A percentile compares a stretch with the other conserved stretches of the same genome.
phyloP scores from a whole-genome alignment of 2,329 filamentous ascomycete genomes.

The Akanthomyces muscarius region DNA sequence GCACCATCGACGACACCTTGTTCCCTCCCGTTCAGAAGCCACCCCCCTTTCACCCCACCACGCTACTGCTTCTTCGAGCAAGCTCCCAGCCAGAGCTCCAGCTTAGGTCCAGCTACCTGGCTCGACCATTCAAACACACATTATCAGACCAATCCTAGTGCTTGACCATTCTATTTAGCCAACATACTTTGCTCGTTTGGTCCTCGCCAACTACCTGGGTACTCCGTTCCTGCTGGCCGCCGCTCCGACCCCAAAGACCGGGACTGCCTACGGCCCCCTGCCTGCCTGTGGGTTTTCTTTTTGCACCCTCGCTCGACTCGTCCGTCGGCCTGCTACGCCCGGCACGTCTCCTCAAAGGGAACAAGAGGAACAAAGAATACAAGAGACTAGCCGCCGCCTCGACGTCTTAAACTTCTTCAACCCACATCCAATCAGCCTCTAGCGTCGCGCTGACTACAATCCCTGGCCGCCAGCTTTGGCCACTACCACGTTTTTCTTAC shows the following conservation, averaged over 20 bases:
- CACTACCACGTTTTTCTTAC: constrained; percentile 11
- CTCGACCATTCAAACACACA: constrained; percentile 7
- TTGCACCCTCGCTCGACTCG: neutral
- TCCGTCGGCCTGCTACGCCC: neutral
- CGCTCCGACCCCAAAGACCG: neutral
- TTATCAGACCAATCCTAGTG: neutral
- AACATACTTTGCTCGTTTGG: neutral
- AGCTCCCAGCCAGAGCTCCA: constrained; percentile 7
- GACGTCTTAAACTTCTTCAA: constrained; percentile 9
- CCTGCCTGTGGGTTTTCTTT: constrained; percentile 5
- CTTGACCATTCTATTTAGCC: neutral
- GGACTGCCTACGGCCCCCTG: neutral
- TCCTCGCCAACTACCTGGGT: neutral
- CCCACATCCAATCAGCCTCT: constrained; percentile 6
- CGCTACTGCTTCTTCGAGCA: constrained; percentile 12
- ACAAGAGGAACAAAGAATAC: neutral
- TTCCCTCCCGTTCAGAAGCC: constrained; percentile 14
- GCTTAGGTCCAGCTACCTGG: constrained; percentile 8
- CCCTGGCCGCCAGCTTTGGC: constrained; percentile 8
- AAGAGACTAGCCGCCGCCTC: neutral
- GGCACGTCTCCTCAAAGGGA: neutral
- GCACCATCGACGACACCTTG: constrained; percentile 5
- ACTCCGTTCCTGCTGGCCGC: neutral
- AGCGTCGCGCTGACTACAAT: constrained; percentile 13
- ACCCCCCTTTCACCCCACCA: constrained; percentile 17